These are phyloP conservation scores for Flaveria linearis DNA, from an alignment of 129 eudicot species.

Conservation along the genomic window DNA sequence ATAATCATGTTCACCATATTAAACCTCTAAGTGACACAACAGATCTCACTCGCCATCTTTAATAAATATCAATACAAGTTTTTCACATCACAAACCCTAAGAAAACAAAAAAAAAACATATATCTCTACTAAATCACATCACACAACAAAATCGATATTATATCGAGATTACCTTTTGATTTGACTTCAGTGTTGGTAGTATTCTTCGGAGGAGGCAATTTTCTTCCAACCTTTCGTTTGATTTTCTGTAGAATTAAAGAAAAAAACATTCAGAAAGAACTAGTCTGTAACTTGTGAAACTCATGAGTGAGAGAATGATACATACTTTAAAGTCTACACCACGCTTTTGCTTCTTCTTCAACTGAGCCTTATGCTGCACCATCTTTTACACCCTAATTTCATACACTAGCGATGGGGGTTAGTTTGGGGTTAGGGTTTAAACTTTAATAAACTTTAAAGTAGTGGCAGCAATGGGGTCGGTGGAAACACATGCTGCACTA, in stretches of 20 bases:
- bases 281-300: background rate
- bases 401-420: no score
- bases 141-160: no score
- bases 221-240: constrained; percentile 78
- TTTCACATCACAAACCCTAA: background rate
- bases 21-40: no score
- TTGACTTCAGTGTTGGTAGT: constrained; percentile 84
- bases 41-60: no score
- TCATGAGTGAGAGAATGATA: constrained; percentile 26
- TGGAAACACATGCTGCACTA: no score
- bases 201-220: constrained; percentile 88
- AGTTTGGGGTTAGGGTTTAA: no score
- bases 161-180: constrained; percentile 58
- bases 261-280: background rate
- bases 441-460: no score
- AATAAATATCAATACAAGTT: no score
- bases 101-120: background rate
- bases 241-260: constrained; percentile 60
- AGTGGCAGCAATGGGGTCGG: no score
- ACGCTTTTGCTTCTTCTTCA: constrained; percentile 68
- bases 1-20: constrained; percentile 8
- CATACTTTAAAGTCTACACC: constrained; percentile 83
- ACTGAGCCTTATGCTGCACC: constrained; percentile 68
- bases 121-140: no score
- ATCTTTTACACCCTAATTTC: constrained; percentile 21